Evolutionary conservation across 208 protist species (phyloP), one percentile per base, ranked within the genome.

Genomic region (Acanthamoeba royreba): DNA sequence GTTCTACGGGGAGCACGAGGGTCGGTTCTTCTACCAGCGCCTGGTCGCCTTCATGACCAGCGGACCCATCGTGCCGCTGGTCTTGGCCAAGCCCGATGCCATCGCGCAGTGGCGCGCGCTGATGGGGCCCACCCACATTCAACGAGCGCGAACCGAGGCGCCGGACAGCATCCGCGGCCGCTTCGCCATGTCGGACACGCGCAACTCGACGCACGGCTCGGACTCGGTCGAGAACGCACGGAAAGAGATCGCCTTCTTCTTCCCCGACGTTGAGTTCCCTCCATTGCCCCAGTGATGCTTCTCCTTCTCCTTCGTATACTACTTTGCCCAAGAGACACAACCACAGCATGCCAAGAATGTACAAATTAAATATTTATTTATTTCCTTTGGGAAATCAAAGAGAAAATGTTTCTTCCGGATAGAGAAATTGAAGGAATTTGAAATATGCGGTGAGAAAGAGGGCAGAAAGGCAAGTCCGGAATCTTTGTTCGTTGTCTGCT

Each of bases 221-320:
- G 83, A 90, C 83, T 90, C 83, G 22, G 49, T 45, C 19, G 83
- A 90, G 53, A 90, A 52, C 52, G 83, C 83, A 8, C 52, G 52
- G 19, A 45, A 52, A 61, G 83, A 90, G 52, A 90, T 90, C 35
- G 53, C n/a, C 49, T 90, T 90, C 83, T 90, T 90, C 83, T 90
- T 90, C 43, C 74, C 74, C 43, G 74, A 53, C 42, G 25, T 85
- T 7, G 19, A 28, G 72, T 28, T 81, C 38, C 35, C 40, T 85
- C 43, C 17, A 40, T 31, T 9, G 3, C 28, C 43, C n/a, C n/a
- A n/a, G n/a, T n/a, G n/a, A n/a, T n/a, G n/a, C n/a, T n/a, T n/a
- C n/a, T n/a, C n/a, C n/a, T n/a, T n/a, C n/a, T n/a, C n/a, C n/a
- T n/a, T n/a, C n/a, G n/a, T n/a, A n/a, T n/a, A n/a, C n/a, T n/a